Evolutionary conservation across 768 basidiomycete genomes (phyloP).

Genomic region (Pulveroboletus sp.): DNA sequence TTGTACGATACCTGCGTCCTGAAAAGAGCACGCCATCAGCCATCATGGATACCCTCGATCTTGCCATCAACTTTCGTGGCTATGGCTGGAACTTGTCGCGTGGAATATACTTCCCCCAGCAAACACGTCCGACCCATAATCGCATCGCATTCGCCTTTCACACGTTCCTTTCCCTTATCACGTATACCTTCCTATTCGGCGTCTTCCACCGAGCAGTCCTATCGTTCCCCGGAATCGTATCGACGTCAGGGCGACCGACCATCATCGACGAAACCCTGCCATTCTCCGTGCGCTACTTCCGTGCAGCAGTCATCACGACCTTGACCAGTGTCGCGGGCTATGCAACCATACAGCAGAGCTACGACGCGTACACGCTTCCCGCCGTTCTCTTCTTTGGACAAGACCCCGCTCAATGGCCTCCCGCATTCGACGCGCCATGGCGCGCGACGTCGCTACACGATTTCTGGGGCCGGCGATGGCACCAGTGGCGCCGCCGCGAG

Average conservation of each 20-base stretch:
- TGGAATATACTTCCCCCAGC: conserved; percentile 25
- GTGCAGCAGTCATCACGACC: conserved; percentile 43
- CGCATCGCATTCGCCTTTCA: conserved; percentile 36
- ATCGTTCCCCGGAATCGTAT: conserved; percentile 37
- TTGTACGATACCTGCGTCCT: conserved; percentile 13
- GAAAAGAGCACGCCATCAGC: neutral
- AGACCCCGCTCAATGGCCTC: conserved; percentile 32
- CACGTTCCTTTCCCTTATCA: conserved; percentile 33
- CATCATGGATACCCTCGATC: conserved; percentile 44
- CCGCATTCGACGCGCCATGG: conserved; percentile 34
- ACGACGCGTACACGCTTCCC: conserved; percentile 21
- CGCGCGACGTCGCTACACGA: conserved; percentile 33
- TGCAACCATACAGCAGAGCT: conserved; percentile 39
- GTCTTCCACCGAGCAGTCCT: conserved; percentile 45
- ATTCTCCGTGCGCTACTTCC: conserved; percentile 25
- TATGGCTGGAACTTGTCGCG: conserved; percentile 60
- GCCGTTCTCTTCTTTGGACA: conserved; percentile 29
- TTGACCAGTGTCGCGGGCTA: conserved; percentile 45
- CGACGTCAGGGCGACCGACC: too few species aligned
- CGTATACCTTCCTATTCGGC: conserved; percentile 42
- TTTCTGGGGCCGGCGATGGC: conserved; percentile 42
- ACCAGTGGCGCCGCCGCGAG: conserved; percentile 31
- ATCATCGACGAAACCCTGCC: conserved; percentile 36
- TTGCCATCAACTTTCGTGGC: conserved; percentile 52
- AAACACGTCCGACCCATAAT: conserved; percentile 38